phyloP scores from a whole-genome alignment of 2,329 filamentous ascomycete species.

The Rachicladosporium sp. region DNA sequence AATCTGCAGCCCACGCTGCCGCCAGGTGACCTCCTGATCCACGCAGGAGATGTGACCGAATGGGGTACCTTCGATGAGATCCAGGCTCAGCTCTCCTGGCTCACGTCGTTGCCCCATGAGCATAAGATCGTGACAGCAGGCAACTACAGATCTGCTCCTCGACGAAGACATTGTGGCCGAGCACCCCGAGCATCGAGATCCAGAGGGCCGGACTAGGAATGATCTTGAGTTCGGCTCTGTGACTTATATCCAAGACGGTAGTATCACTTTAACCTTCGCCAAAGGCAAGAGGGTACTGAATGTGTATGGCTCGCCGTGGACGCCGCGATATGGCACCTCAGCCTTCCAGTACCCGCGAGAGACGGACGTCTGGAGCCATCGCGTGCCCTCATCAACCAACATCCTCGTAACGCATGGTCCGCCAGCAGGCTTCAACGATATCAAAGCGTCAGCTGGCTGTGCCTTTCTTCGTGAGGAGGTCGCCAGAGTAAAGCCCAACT shows the following conservation, averaged over 20 bases:
- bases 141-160: slow-evolving; percentile 81
- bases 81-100: slow-evolving; percentile 72
- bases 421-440: slow-evolving; percentile 57
- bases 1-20: slow-evolving; percentile 49
- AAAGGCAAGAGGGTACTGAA: too few relatives aligned
- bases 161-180: slow-evolving; percentile 32
- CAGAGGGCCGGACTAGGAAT: too few relatives aligned
- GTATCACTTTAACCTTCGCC: too few relatives aligned
- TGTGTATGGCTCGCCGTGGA: too few relatives aligned
- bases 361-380: slow-evolving; percentile 58
- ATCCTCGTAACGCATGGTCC: slow-evolving; percentile 74
- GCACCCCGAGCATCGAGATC: too few relatives aligned
- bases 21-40: slow-evolving; percentile 72
- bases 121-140: slow-evolving; percentile 76
- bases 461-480: slow-evolving; percentile 54
- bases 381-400: slow-evolving; percentile 59
- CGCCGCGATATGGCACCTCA: slow-evolving; percentile 40
- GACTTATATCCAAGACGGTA: too few relatives aligned
- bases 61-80: slow-evolving; percentile 60
- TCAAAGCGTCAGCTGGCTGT: slow-evolving; percentile 56
- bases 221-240: too few relatives aligned
- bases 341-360: slow-evolving; percentile 63
- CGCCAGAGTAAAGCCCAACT: slow-evolving; percentile 58
- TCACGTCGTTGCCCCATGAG: slow-evolving; percentile 57
- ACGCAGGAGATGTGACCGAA: slow-evolving; percentile 75